A percentile compares a stretch with the other conserved stretches of the same genome.
phyloP scores from a whole-genome alignment of 495 filamentous ascomycete genomes.

The Neurospora sp. region DNA sequence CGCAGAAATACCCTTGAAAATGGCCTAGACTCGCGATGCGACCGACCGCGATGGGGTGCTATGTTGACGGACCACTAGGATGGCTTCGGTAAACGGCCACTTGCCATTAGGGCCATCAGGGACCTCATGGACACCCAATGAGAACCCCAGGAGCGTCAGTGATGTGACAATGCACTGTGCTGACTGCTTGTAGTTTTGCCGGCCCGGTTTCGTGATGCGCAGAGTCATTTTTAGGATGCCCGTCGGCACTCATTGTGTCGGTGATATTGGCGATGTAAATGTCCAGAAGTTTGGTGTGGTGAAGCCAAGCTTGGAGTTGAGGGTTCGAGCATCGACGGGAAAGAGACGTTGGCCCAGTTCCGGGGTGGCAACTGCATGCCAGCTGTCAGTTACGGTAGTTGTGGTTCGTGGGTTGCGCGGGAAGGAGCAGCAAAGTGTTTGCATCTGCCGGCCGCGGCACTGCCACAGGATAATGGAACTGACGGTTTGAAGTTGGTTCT shows the following conservation, averaged over 20 bases:
- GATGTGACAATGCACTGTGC: background rate
- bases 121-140: background rate
- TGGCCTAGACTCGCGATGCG: background rate
- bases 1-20: background rate
- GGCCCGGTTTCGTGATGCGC: background rate
- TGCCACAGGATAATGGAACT: background rate
- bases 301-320: background rate
- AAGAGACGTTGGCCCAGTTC: background rate
- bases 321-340: background rate
- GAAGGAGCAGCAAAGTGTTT: background rate
- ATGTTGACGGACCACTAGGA: background rate
- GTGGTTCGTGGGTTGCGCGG: background rate
- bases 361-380: background rate
- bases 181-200: background rate
- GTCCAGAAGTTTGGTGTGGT: background rate
- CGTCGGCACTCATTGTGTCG: background rate
- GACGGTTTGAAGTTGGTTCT: background rate
- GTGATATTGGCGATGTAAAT: background rate
- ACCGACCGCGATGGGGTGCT: background rate
- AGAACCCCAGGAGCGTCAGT: background rate
- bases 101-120: background rate
- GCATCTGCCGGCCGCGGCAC: background rate
- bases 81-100: background rate
- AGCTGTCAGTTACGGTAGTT: background rate
- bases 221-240: background rate